These are phyloP conservation scores for Thymus mandschuricus DNA, from an alignment of 257 asterid species.

Conservation along the genomic window DNA sequence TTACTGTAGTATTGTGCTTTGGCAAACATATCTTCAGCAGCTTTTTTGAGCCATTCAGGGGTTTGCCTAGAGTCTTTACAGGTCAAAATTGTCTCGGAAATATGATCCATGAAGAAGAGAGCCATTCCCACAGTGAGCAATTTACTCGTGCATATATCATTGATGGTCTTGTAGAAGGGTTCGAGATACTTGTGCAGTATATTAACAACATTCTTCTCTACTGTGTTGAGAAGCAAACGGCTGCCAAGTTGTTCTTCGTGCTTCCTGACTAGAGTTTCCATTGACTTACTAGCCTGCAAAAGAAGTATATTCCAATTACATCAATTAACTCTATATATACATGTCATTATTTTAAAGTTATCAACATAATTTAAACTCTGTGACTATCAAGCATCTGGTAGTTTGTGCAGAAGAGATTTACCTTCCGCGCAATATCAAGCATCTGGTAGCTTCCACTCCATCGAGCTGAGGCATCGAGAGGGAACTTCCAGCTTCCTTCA, in stretches of 20 bases:
- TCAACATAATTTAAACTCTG: neutral
- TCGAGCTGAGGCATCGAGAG: slow-evolving; percentile 87
- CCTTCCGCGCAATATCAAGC: slow-evolving; percentile 95
- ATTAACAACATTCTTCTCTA: slow-evolving; percentile 74
- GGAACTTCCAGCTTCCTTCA: slow-evolving; percentile 91
- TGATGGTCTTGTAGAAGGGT: slow-evolving; percentile 88
- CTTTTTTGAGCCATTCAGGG: slow-evolving; percentile 93
- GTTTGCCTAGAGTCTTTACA: slow-evolving; percentile 84
- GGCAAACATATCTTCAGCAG: slow-evolving; percentile 74
- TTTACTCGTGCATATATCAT: slow-evolving; percentile 75
- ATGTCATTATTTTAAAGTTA: neutral
- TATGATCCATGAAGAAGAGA: slow-evolving; percentile 98
- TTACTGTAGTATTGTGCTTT: slow-evolving; percentile 68
- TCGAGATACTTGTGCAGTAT: slow-evolving; percentile 84
- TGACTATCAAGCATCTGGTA: slow-evolving; percentile 4
- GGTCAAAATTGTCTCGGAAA: slow-evolving; percentile 67
- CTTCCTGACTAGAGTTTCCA: slow-evolving; percentile 73
- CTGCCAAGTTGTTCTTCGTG: slow-evolving; percentile 73
- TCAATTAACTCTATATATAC: neutral
- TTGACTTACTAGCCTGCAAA: slow-evolving; percentile 82
- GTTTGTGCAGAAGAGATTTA: slow-evolving; percentile 35
- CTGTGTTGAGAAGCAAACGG: slow-evolving; percentile 67
- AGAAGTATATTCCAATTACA: slow-evolving; percentile 23
- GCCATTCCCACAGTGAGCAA: slow-evolving; percentile 78
- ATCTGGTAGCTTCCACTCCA: slow-evolving; percentile 98